Evolutionary conservation across 31 red algal species (phyloP).

Genomic region (Asparagopsis taxiformis): DNA sequence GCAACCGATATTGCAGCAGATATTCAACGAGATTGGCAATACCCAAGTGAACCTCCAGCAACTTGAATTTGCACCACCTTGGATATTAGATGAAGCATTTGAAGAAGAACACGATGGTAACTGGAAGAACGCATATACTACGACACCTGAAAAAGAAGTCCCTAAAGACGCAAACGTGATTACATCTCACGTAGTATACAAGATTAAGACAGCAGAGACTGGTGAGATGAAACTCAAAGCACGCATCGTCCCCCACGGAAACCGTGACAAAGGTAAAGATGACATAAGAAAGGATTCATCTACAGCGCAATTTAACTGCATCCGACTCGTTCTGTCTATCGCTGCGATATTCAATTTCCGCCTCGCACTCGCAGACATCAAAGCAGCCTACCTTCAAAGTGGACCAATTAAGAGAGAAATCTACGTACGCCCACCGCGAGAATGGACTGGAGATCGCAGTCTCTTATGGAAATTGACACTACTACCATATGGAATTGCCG

Average conservation of each 20-base stretch:
- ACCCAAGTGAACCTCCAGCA: no score
- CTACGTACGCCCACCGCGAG: neutral
- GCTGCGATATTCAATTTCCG: neutral
- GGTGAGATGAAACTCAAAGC: neutral
- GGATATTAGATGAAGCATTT: neutral
- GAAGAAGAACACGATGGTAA: neutral
- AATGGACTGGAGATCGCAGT: neutral
- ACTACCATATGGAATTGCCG: conserved; percentile 23
- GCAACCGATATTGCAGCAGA: no score
- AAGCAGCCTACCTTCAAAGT: neutral
- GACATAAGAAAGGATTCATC: neutral
- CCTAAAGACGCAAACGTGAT: neutral
- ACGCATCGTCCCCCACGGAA: neutral
- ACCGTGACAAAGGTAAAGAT: neutral
- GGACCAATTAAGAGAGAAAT: neutral
- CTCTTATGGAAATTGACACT: conserved; percentile 9
- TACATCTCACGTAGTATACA: neutral
- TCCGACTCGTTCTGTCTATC: neutral
- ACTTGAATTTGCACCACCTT: neutral
- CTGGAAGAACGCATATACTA: neutral
- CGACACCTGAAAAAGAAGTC: neutral
- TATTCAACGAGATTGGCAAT: no score
- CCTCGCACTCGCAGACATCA: neutral
- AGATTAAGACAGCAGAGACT: neutral
- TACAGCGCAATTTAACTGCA: neutral